A percentile compares a stretch with the other conserved stretches of the same genome.
Conservation (phyloP, 768 basidiomycete genomes). For the Macrolepiota dolichaula region DNA sequence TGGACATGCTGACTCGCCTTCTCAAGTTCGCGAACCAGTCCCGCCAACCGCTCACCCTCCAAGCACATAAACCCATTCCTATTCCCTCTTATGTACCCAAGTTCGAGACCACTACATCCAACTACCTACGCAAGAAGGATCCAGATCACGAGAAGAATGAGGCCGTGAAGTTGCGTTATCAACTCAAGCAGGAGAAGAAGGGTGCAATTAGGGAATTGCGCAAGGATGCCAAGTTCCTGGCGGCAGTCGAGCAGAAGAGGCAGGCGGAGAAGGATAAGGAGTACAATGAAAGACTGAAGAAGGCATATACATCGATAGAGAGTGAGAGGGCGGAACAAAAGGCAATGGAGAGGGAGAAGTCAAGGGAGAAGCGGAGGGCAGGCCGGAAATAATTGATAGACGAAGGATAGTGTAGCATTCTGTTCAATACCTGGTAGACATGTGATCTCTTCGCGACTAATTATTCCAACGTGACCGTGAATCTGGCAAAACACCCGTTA, state of each 20-base stretch:
- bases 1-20: constrained; percentile 53
- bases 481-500: not conserved
- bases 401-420: not conserved
- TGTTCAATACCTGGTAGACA: not conserved
- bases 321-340: constrained; percentile 95
- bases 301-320: constrained; percentile 72
- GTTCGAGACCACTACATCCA: constrained; percentile 77
- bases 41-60: constrained; percentile 77
- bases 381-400: constrained; percentile 58
- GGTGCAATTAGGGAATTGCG: constrained; percentile 95
- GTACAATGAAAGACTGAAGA: constrained; percentile 83
- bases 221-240: constrained; percentile 93
- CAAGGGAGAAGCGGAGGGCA: constrained; percentile 69
- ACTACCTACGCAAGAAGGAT: constrained; percentile 76
- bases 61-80: constrained; percentile 94
- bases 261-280: constrained; percentile 79
- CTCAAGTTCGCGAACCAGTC: constrained; percentile 71
- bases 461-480: not conserved
- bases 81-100: constrained; percentile 93
- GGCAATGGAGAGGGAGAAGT: constrained; percentile 81
- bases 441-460: constrained; percentile 4
- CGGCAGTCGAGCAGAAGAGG: constrained; percentile 79
- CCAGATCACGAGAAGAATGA: constrained; percentile 92
- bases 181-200: constrained; percentile 95
- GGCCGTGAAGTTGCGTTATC: constrained; percentile 75